phyloP scores from a whole-genome alignment of 352 stramenopile genomes.

The Pythium sukuiense region DNA sequence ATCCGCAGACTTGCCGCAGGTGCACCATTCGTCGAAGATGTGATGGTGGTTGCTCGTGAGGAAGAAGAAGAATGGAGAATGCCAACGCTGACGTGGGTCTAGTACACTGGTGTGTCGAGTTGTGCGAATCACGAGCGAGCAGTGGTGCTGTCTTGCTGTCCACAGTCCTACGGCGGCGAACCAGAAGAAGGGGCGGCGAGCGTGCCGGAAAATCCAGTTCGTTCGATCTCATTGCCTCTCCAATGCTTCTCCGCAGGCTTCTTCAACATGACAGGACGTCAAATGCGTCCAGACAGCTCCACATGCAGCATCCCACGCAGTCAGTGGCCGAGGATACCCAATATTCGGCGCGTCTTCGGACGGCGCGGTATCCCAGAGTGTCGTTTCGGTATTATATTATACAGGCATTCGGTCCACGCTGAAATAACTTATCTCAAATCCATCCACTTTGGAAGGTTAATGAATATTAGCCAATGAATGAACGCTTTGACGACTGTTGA shows the following conservation, averaged over 20 bases:
- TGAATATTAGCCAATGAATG: background rate
- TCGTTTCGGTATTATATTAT: constrained; percentile 14
- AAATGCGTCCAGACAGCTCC: constrained; percentile 3
- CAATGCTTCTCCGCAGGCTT: background rate
- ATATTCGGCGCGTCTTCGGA: constrained; percentile 3
- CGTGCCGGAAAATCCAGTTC: background rate
- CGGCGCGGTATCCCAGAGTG: background rate
- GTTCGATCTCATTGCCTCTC: background rate
- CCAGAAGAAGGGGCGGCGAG: constrained; percentile 1
- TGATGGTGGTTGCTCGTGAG: background rate
- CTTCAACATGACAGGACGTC: background rate
- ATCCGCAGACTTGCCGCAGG: background rate
- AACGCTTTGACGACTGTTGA: background rate
- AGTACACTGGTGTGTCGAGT: background rate
- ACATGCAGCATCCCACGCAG: background rate
- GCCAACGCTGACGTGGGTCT: background rate
- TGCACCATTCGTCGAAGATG: background rate
- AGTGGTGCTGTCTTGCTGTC: background rate
- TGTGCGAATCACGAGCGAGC: background rate
- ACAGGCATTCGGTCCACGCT: background rate
- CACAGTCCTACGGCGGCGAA: background rate
- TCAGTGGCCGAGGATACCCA: background rate
- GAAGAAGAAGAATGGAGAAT: background rate
- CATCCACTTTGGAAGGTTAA: background rate
- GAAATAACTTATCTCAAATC: background rate